A percentile compares a stretch with the other conserved stretches of the same genome.
Conservation (phyloP, 2,329 filamentous ascomycete genomes). For the Epichloe scottii region DNA sequence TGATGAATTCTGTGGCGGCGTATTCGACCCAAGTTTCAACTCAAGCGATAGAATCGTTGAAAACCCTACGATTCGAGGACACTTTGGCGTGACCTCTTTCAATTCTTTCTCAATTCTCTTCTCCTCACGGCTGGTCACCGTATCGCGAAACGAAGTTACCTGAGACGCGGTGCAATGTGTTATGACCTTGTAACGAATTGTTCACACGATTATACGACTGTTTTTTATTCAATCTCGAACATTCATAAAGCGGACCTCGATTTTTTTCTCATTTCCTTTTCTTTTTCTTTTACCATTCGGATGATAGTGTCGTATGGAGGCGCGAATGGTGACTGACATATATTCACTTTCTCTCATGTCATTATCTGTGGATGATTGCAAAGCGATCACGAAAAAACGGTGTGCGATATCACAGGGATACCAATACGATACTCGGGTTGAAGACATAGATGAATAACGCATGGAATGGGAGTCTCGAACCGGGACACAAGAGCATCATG, state of each 20-base stretch:
- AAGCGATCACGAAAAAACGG: neutral
- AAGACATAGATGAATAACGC: slow-evolving; percentile 9
- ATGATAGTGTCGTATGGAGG: neutral
- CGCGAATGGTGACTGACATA: slow-evolving; percentile 13
- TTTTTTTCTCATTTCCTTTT: neutral
- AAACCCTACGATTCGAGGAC: neutral
- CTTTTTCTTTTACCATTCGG: neutral
- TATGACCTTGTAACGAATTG: slow-evolving; percentile 20
- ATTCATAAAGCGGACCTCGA: neutral
- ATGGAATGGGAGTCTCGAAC: slow-evolving; percentile 10
- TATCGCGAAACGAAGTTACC: slow-evolving; percentile 19
- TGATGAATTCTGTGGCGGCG: slow-evolving; percentile 28
- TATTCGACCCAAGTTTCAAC: slow-evolving; percentile 26
- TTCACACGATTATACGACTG: slow-evolving; percentile 22
- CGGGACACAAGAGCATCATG: slow-evolving; percentile 4
- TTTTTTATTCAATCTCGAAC: slow-evolving; percentile 4
- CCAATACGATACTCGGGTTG: slow-evolving; percentile 8
- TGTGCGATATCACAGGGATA: slow-evolving; percentile 5
- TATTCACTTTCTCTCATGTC: slow-evolving; percentile 13
- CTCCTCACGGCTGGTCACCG: slow-evolving; percentile 22
- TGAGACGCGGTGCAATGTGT: slow-evolving; percentile 20
- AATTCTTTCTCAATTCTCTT: slow-evolving; percentile 16
- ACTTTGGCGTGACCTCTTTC: neutral
- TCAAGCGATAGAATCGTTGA: slow-evolving; percentile 5
- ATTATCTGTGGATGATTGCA: slow-evolving; percentile 1